Base-by-base conservation (phyloP, 176 grass and related monocot genomes). In the Ampelocalamus luodianensis region DNA sequence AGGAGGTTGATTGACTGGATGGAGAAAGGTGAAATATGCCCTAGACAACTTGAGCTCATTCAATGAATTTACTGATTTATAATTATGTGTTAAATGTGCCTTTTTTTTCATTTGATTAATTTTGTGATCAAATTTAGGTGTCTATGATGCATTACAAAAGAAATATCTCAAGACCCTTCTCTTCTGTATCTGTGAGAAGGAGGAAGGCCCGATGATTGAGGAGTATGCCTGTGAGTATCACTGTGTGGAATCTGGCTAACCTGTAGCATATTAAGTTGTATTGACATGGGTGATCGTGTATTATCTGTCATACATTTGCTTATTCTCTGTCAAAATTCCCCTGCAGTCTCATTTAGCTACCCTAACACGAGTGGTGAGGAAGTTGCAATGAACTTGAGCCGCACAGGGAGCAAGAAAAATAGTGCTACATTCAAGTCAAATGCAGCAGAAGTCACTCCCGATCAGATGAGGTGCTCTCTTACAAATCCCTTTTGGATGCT, bases 81-180 rank as follows among this genome's bases (percentile, higher is more conserved):
- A 18, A 49, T 42, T 79, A 48, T 49, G 56, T 86, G 50, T 83
- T 29, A 62, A 50, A 83, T 82, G 17, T 61, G 13, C 20, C 26
- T 46, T 85, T 17, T 85, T 17, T 89, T 77, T 86, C 66, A 40
- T 82, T 77, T 79, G 17, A 44, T 86, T 50, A 74, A 54, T 58
- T 83, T 68, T 83, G 66, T 18, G 63, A 26, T 80, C 34, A 44
- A 75, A 69, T 27, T 80, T 76, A 96, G 91, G 96, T 80, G 96
- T 96, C 9, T 99, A 99, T 81, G 96, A 99, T 22, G 93, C 96
- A 65, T 85, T 99, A 48, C 96, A 99, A 79, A 99, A 94, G 91
- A 99, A 99, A 83, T 99, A 95, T 88, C 93, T 99, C 82, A 99
- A 94, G 81, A 96, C 91, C 8, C 96, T 99, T 80, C 79, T 94